Base-by-base conservation (phyloP, 148 eudicot genomes). In the Rhododendron ovatum region DNA sequence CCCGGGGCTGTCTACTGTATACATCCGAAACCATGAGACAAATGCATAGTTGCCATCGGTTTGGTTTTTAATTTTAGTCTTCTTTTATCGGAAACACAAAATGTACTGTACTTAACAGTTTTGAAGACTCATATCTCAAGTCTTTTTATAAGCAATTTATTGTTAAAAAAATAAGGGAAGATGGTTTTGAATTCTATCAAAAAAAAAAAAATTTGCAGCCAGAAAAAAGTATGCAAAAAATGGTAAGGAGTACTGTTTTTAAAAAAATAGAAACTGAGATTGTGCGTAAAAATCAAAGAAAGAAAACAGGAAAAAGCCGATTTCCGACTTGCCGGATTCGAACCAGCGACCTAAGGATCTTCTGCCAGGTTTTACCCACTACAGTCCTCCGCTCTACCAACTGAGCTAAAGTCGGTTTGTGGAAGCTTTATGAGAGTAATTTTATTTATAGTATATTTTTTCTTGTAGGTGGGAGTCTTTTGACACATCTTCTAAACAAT, bases 311-410 rank as follows among this genome's bases (percentile, higher is more conserved):
- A 55, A 81, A 18, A 17, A 7, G 1, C 0, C 0, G 13, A 11
- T 3, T 8, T 90, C 92, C 95, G 92, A 93, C 93, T 92, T 90
- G 84, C 95, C 95, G 92, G 93, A 91, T 89, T 93, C 95, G 92
- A 93, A 91, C 95, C 93, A 93, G 92, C 84, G 95, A 93, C 95
- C 93, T 91, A 90, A 93, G 91, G 91, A 91, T 90, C 11, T 33
- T 28, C 84, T 59, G 73, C 28, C 8, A 11, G 84, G 47, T 28
- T 45, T 26, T 3, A 50, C 48, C 33, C 10, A 85, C 75, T 88
- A 88, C 90, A 89, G 90, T 89, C 90, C 90, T 89, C 90, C 90
- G 90, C 88, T 89, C 88, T 89, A 84, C 90, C 90, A 88, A 88
- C 87, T 88, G 89, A 88, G 89, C 89, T 88, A 88, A 88, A 87